phyloP scores from a whole-genome alignment of 2,329 filamentous ascomycete genomes.

The Aspergillus sp. region DNA sequence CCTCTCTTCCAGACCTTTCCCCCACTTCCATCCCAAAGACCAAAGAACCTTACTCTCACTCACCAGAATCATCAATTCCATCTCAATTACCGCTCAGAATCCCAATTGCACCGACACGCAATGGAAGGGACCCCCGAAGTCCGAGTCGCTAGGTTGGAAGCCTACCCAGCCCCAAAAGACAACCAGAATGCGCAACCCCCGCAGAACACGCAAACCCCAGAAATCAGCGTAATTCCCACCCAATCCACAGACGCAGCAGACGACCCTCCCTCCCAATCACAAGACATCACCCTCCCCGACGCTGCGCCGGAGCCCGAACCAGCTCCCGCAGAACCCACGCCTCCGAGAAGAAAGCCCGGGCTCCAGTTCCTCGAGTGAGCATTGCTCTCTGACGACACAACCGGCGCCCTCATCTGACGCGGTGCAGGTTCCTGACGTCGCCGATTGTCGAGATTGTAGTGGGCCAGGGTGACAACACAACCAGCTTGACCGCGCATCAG shows the following conservation, averaged over 20 bases:
- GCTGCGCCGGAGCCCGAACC: conserved; percentile 14
- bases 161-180: conserved; percentile 2
- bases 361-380: conserved; percentile 32
- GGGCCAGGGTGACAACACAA: conserved; percentile 58
- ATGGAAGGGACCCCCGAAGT: conserved; percentile 20
- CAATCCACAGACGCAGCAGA: conserved; percentile 6
- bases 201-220: conserved; percentile 14
- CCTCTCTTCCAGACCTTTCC: too few relatives aligned
- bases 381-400: background rate
- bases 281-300: conserved; percentile 21
- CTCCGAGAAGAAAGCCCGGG: conserved; percentile 18
- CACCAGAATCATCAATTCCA: too few relatives aligned
- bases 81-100: too few relatives aligned
- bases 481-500: conserved; percentile 75
- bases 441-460: conserved; percentile 68
- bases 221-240: conserved; percentile 4
- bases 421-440: conserved; percentile 58
- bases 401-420: background rate
- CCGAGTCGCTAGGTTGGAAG: conserved; percentile 12
- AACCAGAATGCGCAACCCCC: conserved; percentile 3
- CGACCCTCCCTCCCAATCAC: conserved; percentile 16
- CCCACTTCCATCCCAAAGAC: too few relatives aligned
- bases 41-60: too few relatives aligned
- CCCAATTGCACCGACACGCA: background rate
- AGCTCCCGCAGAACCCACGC: conserved; percentile 8